phyloP scores from a whole-genome alignment of 352 stramenopile genomes.

The Phytophthora sojae region DNA sequence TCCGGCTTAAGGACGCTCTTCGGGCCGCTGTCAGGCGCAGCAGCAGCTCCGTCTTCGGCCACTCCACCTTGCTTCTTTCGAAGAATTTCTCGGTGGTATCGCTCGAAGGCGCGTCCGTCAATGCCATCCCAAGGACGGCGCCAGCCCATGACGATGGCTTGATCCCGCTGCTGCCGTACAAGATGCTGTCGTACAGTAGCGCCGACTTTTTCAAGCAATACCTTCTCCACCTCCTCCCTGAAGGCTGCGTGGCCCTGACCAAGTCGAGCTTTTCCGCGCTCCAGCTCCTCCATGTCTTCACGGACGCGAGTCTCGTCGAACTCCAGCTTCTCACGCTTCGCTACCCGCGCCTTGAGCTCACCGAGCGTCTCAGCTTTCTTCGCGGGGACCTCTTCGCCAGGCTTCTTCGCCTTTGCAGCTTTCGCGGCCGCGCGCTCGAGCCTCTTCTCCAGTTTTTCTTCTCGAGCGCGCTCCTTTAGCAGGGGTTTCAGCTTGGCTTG shows the following conservation, averaged over 20 bases:
- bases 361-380: constrained; percentile 34
- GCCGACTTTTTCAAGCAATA: constrained; percentile 62
- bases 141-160: constrained; percentile 62
- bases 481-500: constrained; percentile 37
- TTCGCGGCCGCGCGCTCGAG: constrained; percentile 25
- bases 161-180: constrained; percentile 67
- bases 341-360: constrained; percentile 48
- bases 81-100: constrained; percentile 60
- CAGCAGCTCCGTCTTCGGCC: constrained; percentile 20
- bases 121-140: constrained; percentile 75
- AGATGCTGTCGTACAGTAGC: constrained; percentile 59
- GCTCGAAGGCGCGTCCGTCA: constrained; percentile 64
- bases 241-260: constrained; percentile 64
- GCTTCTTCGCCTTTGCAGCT: constrained; percentile 22
- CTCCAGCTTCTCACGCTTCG: constrained; percentile 46
- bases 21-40: constrained; percentile 6
- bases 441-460: constrained; percentile 34
- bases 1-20: constrained; percentile 17
- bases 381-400: neutral
- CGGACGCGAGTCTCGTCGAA: constrained; percentile 49
- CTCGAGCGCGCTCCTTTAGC: constrained; percentile 19
- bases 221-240: constrained; percentile 62
- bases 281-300: constrained; percentile 51
- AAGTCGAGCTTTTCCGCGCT: constrained; percentile 51
- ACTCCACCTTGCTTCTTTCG: constrained; percentile 44